Percentiles rank a stretch among this genome's conserved stretches.
Evolutionary conservation across 148 eudicot genomes (phyloP).

Genomic region (Rhododendron mucronatum): DNA sequence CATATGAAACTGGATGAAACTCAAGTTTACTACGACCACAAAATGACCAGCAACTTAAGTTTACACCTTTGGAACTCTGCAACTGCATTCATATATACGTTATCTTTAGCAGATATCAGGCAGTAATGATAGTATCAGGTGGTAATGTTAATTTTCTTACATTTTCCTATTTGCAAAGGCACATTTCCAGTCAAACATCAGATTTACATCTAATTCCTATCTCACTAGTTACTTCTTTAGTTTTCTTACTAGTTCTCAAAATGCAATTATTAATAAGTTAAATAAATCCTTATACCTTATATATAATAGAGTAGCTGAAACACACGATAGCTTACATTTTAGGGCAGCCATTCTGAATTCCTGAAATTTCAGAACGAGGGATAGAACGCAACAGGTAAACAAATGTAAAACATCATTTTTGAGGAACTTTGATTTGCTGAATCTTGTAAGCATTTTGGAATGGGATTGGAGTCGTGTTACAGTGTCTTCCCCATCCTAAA

Average conservation of each 20-base stretch:
- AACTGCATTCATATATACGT: not conserved
- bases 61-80: not conserved
- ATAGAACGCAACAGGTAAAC: not conserved
- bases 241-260: not conserved
- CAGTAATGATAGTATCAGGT: too few relatives aligned
- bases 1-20: not conserved
- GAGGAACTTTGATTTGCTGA: not conserved
- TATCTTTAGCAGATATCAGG: not conserved
- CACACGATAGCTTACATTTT: too few relatives aligned
- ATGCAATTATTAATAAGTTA: too few relatives aligned
- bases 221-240: not conserved
- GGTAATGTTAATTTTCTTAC: not conserved
- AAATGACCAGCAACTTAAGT: not conserved
- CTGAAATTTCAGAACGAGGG: not conserved
- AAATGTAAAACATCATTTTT: not conserved
- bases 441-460: not conserved
- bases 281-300: too few relatives aligned
- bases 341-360: too few relatives aligned
- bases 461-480: too few relatives aligned
- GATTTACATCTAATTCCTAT: not conserved
- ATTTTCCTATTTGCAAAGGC: not conserved
- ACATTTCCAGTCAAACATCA: not conserved
- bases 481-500: too few relatives aligned
- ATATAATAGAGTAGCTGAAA: too few relatives aligned
- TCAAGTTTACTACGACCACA: not conserved